These are phyloP conservation scores for Umbelopsis sp. DNA, from an alignment of 192 early-diverging fungal species.

Conservation along the genomic window DNA sequence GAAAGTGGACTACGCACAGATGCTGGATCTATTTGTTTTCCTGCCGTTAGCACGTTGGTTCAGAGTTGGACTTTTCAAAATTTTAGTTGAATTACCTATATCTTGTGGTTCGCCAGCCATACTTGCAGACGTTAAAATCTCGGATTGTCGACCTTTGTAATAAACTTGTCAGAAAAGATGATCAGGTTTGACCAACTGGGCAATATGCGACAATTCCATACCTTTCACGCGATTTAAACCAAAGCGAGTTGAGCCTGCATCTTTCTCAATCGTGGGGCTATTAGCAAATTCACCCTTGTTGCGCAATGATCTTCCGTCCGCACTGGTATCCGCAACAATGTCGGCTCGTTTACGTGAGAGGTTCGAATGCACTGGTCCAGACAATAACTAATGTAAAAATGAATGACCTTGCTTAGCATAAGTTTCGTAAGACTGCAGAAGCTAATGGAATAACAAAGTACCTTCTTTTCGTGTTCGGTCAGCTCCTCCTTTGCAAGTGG, in stretches of 20 bases:
- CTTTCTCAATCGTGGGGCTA: conserved; percentile 12
- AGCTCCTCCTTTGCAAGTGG: conserved; percentile 62
- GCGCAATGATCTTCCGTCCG: conserved; percentile 29
- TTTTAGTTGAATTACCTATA: neutral
- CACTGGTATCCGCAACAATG: conserved; percentile 19
- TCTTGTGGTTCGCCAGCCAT: neutral
- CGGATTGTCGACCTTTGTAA: neutral
- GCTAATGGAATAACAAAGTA: conserved; percentile 19
- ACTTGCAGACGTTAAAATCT: neutral
- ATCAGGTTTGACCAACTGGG: no score
- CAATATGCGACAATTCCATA: neutral
- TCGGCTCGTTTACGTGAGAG: conserved; percentile 30
- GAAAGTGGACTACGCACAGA: neutral
- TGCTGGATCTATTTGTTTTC: neutral
- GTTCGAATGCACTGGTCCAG: conserved; percentile 35
- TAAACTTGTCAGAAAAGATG: no score
- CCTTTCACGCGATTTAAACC: conserved; percentile 20
- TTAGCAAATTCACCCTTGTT: conserved; percentile 15
- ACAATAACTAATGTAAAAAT: conserved; percentile 20
- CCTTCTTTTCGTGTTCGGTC: conserved; percentile 68
- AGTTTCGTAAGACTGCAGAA: neutral
- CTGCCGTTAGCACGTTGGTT: neutral
- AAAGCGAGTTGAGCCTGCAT: conserved; percentile 6
- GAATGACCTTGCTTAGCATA: neutral
- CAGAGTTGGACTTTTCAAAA: neutral